phyloP scores from a whole-genome alignment of 164 flowering plant genomes.

The Annona cherimola region DNA sequence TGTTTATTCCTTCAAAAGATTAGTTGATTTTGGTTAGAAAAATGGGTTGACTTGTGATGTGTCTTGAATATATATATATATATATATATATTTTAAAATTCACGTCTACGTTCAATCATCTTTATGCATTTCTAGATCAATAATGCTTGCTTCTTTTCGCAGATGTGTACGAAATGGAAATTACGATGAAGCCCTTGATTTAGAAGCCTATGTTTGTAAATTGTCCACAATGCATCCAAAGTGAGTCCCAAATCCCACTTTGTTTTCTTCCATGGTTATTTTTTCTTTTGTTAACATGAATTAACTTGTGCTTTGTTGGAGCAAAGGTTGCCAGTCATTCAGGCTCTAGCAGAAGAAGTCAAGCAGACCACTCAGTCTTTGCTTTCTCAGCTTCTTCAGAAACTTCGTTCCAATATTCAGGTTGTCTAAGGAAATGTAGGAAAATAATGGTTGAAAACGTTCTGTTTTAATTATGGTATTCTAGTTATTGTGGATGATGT shows the following conservation, averaged over 20 bases:
- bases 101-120: not conserved
- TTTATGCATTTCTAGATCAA: no score
- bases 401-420: conserved; percentile 94
- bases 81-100: not conserved
- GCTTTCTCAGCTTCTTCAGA: conserved; percentile 93
- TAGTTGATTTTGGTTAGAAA: not conserved
- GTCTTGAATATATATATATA: not conserved
- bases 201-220: conserved; percentile 86
- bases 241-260: conserved; percentile 50
- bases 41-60: not conserved
- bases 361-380: conserved; percentile 88
- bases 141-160: conserved; percentile 17
- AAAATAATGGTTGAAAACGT: not conserved
- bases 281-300: not conserved
- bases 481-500: not conserved
- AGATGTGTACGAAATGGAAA: conserved; percentile 96
- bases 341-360: conserved; percentile 85
- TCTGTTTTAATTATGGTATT: not conserved
- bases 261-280: not conserved
- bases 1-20: no score
- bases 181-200: conserved; percentile 96
- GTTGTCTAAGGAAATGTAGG: conserved; percentile 20
- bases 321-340: conserved; percentile 77
- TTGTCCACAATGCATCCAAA: conserved; percentile 89
- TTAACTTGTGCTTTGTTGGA: conserved; percentile 4